Conservation (phyloP, 176 grass and related monocot genomes). For the Avena insularis region DNA sequence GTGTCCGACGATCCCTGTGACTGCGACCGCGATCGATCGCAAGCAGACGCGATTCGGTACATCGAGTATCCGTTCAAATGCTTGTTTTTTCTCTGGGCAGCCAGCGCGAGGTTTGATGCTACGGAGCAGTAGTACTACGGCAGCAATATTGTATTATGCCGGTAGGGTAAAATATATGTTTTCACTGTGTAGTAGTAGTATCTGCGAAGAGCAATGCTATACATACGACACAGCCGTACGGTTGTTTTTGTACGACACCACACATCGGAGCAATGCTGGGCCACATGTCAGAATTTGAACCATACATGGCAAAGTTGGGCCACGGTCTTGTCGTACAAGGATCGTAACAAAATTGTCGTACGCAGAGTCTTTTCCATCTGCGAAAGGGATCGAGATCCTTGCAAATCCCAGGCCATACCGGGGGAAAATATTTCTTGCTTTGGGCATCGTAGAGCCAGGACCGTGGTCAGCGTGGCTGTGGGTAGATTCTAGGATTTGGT, state of each 20-base stretch:
- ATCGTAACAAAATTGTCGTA: too few relatives aligned
- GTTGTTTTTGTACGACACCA: too few relatives aligned
- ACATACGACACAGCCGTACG: too few relatives aligned
- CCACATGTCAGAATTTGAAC: too few relatives aligned
- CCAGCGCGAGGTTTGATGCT: constrained; percentile 35
- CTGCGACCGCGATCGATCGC: not conserved
- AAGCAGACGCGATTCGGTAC: constrained; percentile 32
- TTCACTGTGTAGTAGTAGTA: not conserved
- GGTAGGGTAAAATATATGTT: not conserved
- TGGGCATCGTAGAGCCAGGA: not conserved
- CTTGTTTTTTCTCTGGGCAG: not conserved
- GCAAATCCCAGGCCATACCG: constrained; percentile 52
- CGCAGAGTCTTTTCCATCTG: too few relatives aligned
- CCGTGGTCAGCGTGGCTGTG: not conserved
- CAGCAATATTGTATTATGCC: constrained; percentile 3
- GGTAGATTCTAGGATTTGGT: constrained; percentile 20
- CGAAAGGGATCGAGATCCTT: constrained; percentile 27
- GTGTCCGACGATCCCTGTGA: not conserved
- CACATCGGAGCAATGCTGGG: too few relatives aligned
- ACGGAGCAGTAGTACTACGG: too few relatives aligned
- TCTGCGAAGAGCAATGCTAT: too few relatives aligned
- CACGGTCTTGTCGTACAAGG: too few relatives aligned
- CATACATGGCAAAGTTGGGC: too few relatives aligned
- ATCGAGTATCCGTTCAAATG: constrained; percentile 8
- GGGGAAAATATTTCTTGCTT: not conserved